phyloP scores from a whole-genome alignment of 352 stramenopile genomes.

The Pythium pectinolyticum region DNA sequence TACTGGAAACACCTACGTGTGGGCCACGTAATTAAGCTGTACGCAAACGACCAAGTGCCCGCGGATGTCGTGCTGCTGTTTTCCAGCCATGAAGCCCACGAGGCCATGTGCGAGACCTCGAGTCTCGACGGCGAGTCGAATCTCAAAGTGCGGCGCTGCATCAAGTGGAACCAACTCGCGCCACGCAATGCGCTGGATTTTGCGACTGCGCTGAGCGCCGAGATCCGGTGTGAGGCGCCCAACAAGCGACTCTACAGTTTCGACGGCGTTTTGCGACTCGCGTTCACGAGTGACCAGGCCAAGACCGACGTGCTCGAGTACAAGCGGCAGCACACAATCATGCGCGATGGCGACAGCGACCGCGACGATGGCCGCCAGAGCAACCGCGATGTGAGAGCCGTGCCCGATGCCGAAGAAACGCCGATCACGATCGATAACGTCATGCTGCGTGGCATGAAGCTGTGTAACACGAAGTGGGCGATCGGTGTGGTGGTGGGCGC shows the following conservation, averaged over 20 bases:
- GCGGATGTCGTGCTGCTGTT: constrained; percentile 92
- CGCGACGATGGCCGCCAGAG: constrained; percentile 8
- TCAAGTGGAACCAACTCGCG: constrained; percentile 58
- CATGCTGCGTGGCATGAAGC: constrained; percentile 75
- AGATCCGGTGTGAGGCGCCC: constrained; percentile 74
- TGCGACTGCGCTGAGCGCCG: constrained; percentile 43
- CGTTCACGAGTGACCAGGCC: constrained; percentile 30
- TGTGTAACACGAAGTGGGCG: constrained; percentile 84
- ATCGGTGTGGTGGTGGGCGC: constrained; percentile 77
- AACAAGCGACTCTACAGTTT: constrained; percentile 86
- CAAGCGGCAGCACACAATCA: constrained; percentile 18
- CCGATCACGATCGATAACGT: constrained; percentile 82
- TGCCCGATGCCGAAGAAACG: constrained; percentile 50
- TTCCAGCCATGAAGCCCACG: constrained; percentile 65
- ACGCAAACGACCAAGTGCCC: constrained; percentile 88
- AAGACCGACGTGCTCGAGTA: constrained; percentile 27
- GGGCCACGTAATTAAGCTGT: constrained; percentile 86
- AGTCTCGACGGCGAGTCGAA: constrained; percentile 86
- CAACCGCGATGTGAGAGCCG: constrained; percentile 6
- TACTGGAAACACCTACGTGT: constrained; percentile 86
- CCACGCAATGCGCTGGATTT: constrained; percentile 48
- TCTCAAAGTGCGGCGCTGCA: constrained; percentile 68
- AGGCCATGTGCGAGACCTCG: constrained; percentile 81
- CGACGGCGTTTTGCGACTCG: constrained; percentile 61
- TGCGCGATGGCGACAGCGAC: no score